Conservation (phyloP, 345 rosid genomes). For the Eucalyptus regnans region DNA sequence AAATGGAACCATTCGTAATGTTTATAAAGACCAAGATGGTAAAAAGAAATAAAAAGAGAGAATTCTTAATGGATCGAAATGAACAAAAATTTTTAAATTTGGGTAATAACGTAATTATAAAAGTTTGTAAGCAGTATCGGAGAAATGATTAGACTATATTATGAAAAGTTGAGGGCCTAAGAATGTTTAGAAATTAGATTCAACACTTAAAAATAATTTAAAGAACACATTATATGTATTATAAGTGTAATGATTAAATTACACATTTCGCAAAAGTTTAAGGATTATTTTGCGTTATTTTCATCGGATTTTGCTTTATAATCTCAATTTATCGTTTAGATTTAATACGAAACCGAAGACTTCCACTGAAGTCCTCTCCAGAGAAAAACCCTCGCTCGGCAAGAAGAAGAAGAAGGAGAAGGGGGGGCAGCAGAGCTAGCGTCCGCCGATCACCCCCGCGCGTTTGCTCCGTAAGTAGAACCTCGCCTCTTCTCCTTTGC, state of each 20-base stretch:
- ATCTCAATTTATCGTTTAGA: not conserved
- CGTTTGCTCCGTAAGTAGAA: not conserved
- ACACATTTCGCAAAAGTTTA: not conserved
- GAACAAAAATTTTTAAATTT: rapidly evolving
- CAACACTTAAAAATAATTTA: not conserved
- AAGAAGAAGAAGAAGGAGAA: not conserved
- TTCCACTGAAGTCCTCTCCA: not conserved
- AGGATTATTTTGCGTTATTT: no score
- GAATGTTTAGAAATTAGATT: not conserved
- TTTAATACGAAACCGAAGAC: not conserved
- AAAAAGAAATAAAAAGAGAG: not conserved
- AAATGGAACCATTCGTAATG: not conserved
- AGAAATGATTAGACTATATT: rapidly evolving
- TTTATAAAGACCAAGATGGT: not conserved
- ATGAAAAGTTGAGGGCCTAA: not conserved
- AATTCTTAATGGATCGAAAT: not conserved
- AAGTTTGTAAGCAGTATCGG: rapidly evolving
- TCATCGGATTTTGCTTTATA: not conserved
- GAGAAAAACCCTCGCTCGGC: not conserved
- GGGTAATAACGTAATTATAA: rapidly evolving
- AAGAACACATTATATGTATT: not conserved
- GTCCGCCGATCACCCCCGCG: not conserved
- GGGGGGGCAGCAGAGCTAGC: not conserved
- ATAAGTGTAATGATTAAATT: not conserved
- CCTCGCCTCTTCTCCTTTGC: not conserved